Evolutionary conservation across 306 rosid genomes (phyloP).

Genomic region (Quillaja saponaria): DNA sequence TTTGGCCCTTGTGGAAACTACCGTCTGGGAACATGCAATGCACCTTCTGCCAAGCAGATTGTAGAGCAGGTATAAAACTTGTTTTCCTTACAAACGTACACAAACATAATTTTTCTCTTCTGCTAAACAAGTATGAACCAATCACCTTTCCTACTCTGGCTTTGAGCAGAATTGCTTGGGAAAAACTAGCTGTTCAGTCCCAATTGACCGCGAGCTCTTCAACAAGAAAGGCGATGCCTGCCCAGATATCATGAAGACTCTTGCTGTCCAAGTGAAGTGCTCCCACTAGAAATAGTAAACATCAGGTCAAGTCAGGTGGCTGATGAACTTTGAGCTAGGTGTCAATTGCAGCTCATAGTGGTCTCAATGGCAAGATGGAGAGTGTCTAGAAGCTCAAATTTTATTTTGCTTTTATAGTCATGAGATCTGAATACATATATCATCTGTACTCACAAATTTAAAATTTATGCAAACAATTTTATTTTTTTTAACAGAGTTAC

Average conservation of each 20-base stretch:
- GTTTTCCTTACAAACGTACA: neutral
- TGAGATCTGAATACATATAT: neutral
- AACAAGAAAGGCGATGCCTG: constrained; percentile 41
- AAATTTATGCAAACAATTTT: neutral
- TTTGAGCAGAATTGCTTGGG: constrained; percentile 64
- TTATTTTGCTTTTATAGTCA: neutral
- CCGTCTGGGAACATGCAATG: constrained; percentile 47
- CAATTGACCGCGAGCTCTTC: constrained; percentile 38
- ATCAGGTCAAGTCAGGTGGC: no score
- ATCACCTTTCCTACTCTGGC: neutral
- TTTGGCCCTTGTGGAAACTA: constrained; percentile 59
- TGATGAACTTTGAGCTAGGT: no score
- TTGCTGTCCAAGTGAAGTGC: constrained; percentile 69
- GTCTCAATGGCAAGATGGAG: constrained; percentile 4
- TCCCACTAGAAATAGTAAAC: no score
- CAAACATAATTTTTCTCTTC: neutral
- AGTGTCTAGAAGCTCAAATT: neutral
- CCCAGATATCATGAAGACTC: constrained; percentile 41
- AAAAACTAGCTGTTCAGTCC: constrained; percentile 43
- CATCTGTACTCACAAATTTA: neutral
- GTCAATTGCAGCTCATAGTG: neutral
- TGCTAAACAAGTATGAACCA: constrained; percentile 2
- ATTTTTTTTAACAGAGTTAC: neutral
- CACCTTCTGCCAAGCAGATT: constrained; percentile 25
- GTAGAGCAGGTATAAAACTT: constrained; percentile 45